Evolutionary conservation across 768 basidiomycete species (phyloP), one percentile per base, ranked within the genome.

Genomic region (Punctularia strigosozonata): DNA sequence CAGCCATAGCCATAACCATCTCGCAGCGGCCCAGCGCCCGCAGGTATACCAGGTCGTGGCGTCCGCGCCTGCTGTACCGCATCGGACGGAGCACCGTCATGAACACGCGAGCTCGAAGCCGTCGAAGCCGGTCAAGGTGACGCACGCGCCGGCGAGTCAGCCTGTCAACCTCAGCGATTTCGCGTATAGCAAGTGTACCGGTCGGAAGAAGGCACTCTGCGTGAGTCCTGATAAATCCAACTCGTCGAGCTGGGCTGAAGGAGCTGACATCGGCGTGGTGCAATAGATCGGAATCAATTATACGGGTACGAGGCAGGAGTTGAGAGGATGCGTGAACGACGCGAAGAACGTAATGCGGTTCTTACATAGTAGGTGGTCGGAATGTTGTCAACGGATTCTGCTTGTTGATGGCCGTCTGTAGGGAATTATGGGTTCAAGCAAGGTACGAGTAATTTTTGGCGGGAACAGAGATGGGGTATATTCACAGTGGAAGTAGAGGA

Each of bases 291-390:
- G 92, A 1, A 86, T 95, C 49, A 89, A 89, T 57, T 97, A 97
- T 54, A 53, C 67, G 17, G 80, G 84, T 1, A 75, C 77, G 47
- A 55, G 56, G 3, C 70, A 70, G n/a, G 70, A 77, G 48, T 64
- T 97, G 5, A 57, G 63, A 1, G 94, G 94, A 7, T 98, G 94
- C 53, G 81, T 94, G 54, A 94, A 97, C 54, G 94, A 99, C 51
- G 92, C 80, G 0, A 58, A 65, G 35, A 92, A 90, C 54, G 73
- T 97, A 38, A 68, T 73, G 49, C 56, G 62, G n/a, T 97, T 97
- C 64, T 60, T 92, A 33, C 68, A 65, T 43, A 50, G 85, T 85
- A 49, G 43, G 78, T 57, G n/a, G 13, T 10, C 18, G 20, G 19
- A 38, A 20, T 6, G 4, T 21, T 15, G 23, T 41, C 6, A 35